phyloP scores from a whole-genome alignment of 306 rosid genomes.

The Acacia melanoxylon region DNA sequence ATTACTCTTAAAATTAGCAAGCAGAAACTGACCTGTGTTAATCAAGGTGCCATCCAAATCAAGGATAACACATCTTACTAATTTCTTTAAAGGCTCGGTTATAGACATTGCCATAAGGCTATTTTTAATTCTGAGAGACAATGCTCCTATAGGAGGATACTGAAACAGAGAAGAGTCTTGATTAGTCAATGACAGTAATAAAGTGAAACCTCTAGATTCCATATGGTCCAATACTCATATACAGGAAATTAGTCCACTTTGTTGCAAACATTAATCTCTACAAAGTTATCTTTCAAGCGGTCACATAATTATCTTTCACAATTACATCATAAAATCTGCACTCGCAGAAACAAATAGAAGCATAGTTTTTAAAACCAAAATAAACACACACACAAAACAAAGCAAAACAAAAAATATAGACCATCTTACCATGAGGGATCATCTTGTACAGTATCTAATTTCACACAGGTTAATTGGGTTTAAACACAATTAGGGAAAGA shows the following conservation, averaged over 20 bases:
- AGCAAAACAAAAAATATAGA: background rate
- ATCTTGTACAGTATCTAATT: background rate
- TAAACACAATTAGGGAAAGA: background rate
- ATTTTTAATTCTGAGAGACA: slow-evolving; percentile 22
- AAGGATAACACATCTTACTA: slow-evolving; percentile 64
- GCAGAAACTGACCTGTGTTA: slow-evolving; percentile 56
- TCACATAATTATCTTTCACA: background rate
- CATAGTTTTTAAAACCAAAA: background rate
- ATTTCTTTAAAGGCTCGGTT: slow-evolving; percentile 46
- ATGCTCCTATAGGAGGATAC: slow-evolving; percentile 4
- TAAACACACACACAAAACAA: no score
- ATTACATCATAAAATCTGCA: background rate
- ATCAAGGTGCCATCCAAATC: slow-evolving; percentile 93
- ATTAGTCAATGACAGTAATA: background rate
- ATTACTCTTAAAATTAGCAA: background rate
- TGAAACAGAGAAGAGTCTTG: background rate
- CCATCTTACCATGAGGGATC: background rate
- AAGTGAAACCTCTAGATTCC: background rate
- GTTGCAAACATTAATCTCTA: background rate
- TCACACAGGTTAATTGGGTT: background rate
- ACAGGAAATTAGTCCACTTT: background rate
- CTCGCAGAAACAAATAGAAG: background rate
- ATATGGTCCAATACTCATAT: background rate
- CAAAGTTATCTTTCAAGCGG: no score
- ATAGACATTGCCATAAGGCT: slow-evolving; percentile 39